Evolutionary conservation across 805 yeast species (phyloP).

Genomic region (Candida rishiriensis): DNA sequence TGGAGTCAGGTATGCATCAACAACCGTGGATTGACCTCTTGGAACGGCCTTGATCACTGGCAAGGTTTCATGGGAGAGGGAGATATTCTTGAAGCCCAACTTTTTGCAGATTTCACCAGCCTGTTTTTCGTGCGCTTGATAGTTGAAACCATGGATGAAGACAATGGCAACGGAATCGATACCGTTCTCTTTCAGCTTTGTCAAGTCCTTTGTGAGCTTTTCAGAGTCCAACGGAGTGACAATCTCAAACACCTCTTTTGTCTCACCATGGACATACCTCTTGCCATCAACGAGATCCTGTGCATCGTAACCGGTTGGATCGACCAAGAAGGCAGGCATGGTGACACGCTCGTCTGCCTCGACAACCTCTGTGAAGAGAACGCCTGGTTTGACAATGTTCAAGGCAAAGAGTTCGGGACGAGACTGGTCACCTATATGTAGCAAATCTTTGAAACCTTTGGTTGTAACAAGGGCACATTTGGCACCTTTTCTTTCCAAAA

Average conservation of each 20-base stretch:
- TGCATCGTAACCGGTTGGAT: slow-evolving; percentile 40
- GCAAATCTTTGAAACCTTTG: slow-evolving; percentile 79
- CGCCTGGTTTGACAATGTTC: slow-evolving; percentile 65
- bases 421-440: slow-evolving; percentile 85
- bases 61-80: slow-evolving; percentile 32
- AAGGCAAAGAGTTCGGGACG: slow-evolving; percentile 88
- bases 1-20: slow-evolving; percentile 43
- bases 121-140: slow-evolving; percentile 30
- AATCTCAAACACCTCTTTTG: slow-evolving; percentile 36
- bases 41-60: slow-evolving; percentile 37
- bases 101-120: slow-evolving; percentile 31
- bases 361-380: slow-evolving; percentile 67
- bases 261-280: slow-evolving; percentile 32
- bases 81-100: slow-evolving; percentile 46
- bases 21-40: slow-evolving; percentile 38
- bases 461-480: slow-evolving; percentile 82
- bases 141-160: slow-evolving; percentile 34
- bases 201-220: slow-evolving; percentile 17
- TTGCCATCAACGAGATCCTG: slow-evolving; percentile 21
- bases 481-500: slow-evolving; percentile 89
- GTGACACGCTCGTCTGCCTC: slow-evolving; percentile 92
- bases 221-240: slow-evolving; percentile 29
- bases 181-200: slow-evolving; percentile 21
- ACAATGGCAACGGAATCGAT: slow-evolving; percentile 32
- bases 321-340: slow-evolving; percentile 73